Conservation (phyloP, 2,329 filamentous ascomycete species). For the Claviceps sp. region DNA sequence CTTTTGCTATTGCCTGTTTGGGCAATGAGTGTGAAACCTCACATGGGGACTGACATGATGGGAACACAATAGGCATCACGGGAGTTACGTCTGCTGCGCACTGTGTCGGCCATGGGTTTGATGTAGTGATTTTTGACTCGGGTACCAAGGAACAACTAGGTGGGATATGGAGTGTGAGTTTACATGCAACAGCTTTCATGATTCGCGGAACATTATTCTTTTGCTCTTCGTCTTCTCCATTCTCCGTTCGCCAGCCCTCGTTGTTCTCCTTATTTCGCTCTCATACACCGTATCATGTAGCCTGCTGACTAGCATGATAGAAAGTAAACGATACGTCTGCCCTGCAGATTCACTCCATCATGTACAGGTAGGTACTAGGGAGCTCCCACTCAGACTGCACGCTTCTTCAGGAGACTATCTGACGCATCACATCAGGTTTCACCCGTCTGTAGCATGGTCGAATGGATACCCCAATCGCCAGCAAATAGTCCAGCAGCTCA, state of each 20-base stretch:
- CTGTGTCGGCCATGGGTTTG: slow-evolving; percentile 75
- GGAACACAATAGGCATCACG: slow-evolving; percentile 46
- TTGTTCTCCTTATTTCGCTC: too few relatives aligned
- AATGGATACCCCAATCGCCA: slow-evolving; percentile 64
- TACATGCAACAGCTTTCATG: too few relatives aligned
- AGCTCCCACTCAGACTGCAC: too few relatives aligned
- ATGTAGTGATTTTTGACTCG: slow-evolving; percentile 67
- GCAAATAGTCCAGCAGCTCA: slow-evolving; percentile 62
- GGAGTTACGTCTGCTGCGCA: slow-evolving; percentile 69
- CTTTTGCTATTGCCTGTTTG: not conserved
- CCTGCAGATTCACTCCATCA: slow-evolving; percentile 71
- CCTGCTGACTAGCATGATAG: slow-evolving; percentile 21
- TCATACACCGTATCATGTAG: too few relatives aligned
- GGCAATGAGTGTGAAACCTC: too few relatives aligned
- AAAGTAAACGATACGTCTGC: slow-evolving; percentile 71
- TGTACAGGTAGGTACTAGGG: slow-evolving; percentile 47
- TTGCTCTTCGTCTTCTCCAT: not conserved
- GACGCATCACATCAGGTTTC: slow-evolving; percentile 34
- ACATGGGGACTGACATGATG: not conserved
- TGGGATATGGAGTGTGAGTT: slow-evolving; percentile 64
- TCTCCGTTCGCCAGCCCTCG: not conserved
- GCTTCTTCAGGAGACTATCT: not conserved
- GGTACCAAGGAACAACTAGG: slow-evolving; percentile 53
- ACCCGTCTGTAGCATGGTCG: slow-evolving; percentile 63
- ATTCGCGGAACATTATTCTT: not conserved